Percentiles rank a stretch among this genome's conserved stretches.
phyloP scores from a whole-genome alignment of 306 rosid species.

The Styphnolobium japonicum region DNA sequence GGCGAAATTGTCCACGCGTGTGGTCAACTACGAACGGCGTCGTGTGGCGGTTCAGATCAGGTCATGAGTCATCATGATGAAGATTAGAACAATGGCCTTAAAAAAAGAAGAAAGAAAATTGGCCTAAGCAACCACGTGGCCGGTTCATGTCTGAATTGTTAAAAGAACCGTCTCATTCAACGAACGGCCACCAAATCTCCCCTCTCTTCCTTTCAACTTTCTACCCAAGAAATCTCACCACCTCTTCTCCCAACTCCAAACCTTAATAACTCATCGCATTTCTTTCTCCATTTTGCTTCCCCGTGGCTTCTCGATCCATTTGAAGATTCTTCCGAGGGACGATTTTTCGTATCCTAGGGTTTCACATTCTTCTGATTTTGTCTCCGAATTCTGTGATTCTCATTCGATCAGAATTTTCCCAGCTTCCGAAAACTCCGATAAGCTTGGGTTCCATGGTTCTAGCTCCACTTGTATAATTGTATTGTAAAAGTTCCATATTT shows the following conservation, averaged over 20 bases:
- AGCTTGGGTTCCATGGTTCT: not conserved
- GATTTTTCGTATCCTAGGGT: slow-evolving; percentile 12
- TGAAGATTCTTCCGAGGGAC: not conserved
- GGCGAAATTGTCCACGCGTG: slow-evolving; percentile 14
- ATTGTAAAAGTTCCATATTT: not conserved
- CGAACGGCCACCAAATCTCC: not conserved
- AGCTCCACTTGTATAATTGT: not conserved
- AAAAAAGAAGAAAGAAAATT: no score
- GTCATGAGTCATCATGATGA: not conserved
- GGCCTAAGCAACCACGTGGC: slow-evolving; percentile 23
- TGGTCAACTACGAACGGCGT: not conserved
- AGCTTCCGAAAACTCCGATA: not conserved
- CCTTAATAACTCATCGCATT: not conserved
- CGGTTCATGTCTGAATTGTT: not conserved
- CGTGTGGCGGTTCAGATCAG: not conserved
- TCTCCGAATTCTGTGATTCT: not conserved
- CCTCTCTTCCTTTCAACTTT: not conserved
- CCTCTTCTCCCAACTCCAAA: not conserved
- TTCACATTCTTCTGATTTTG: not conserved
- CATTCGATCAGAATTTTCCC: not conserved
- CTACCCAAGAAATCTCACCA: not conserved
- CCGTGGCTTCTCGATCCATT: not conserved
- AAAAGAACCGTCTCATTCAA: not conserved
- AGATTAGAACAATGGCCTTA: no score
- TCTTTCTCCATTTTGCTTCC: not conserved